These are phyloP conservation scores for Trichophaea hybrida DNA, from an alignment of 2,329 filamentous ascomycete genomes.

Conservation along the genomic window DNA sequence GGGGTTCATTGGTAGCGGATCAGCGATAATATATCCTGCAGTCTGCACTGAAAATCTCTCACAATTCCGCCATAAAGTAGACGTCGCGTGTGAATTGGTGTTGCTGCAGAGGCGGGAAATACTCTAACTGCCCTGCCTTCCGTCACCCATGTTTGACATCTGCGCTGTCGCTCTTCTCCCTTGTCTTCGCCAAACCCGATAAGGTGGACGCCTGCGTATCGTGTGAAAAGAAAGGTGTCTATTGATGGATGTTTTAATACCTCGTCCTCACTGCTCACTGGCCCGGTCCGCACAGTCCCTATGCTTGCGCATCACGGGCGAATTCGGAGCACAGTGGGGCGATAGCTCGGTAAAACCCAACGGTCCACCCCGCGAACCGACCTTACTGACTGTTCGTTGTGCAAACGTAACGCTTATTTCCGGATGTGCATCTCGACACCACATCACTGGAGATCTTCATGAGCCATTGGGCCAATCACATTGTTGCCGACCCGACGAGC, in stretches of 20 bases:
- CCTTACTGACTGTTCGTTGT: background rate
- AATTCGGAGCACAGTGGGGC: background rate
- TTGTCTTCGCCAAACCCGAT: no score
- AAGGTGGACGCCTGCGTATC: no score
- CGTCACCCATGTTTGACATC: no score
- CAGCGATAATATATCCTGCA: background rate
- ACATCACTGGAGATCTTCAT: background rate
- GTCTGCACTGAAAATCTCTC: background rate
- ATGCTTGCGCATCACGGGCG: background rate
- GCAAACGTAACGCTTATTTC: background rate
- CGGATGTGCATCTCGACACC: background rate
- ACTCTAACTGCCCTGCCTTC: no score
- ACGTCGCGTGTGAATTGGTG: no score
- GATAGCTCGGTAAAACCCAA: background rate
- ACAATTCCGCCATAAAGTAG: background rate
- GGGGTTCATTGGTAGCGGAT: background rate
- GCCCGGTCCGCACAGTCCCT: background rate
- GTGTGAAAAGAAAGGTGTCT: no score
- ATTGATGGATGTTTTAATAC: no score
- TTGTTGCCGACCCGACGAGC: conserved; percentile 1
- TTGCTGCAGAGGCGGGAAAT: no score
- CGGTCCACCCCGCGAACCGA: background rate
- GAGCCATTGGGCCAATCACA: background rate
- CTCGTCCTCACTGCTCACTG: no score
- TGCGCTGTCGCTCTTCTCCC: no score